These are phyloP conservation scores for Naganishia kalamii DNA, from an alignment of 768 basidiomycete genomes.

Conservation along the genomic window DNA sequence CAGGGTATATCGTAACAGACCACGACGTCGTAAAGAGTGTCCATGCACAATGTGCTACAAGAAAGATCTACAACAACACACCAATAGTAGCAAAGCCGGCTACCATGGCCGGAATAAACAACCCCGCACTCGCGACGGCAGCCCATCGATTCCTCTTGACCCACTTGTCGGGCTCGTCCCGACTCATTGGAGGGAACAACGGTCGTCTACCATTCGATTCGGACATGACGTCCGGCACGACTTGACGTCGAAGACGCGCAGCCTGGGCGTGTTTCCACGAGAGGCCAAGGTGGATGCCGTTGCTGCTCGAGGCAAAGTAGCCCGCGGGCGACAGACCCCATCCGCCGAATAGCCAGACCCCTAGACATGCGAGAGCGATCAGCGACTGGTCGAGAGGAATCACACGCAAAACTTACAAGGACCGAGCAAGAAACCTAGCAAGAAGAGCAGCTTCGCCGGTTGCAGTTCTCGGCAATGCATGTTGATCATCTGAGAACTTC, in stretches of 20 bases:
- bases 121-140: conserved; percentile 19
- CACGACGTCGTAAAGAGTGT: neutral
- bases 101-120: conserved; percentile 27
- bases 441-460: conserved; percentile 25
- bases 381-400: neutral
- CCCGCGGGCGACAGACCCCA: conserved; percentile 25
- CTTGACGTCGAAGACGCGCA: neutral
- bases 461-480: conserved; percentile 15
- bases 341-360: conserved; percentile 28
- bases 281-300: conserved; percentile 1
- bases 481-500: conserved; percentile 9
- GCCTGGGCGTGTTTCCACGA: conserved; percentile 15
- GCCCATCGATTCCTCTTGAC: conserved; percentile 27
- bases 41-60: neutral
- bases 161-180: conserved; percentile 26
- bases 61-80: neutral
- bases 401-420: conserved; percentile 21
- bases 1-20: neutral
- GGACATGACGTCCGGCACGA: neutral
- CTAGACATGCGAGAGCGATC: neutral
- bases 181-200: conserved; percentile 19
- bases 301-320: conserved; percentile 5
- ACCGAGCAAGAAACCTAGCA: conserved; percentile 26
- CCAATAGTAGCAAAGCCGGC: conserved; percentile 22
- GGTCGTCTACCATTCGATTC: neutral